A percentile compares a stretch with the other conserved stretches of the same genome.
Conservation (phyloP, 192 early-diverging fungal genomes). For the Spizellomyces punctatus region DNA sequence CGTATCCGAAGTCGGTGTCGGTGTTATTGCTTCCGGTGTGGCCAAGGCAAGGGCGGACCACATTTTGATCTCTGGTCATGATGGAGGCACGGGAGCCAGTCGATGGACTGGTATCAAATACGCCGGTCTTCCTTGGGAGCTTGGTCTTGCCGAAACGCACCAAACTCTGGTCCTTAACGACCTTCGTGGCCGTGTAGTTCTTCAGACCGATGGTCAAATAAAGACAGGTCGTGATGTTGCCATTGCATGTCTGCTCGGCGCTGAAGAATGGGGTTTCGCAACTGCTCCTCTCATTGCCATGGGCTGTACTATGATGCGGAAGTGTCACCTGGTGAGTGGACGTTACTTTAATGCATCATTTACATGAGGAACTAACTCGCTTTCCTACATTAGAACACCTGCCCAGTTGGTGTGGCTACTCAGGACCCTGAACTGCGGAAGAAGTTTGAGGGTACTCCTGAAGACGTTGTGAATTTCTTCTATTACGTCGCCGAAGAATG, state of each 20-base stretch:
- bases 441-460: slow-evolving; percentile 94
- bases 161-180: slow-evolving; percentile 98
- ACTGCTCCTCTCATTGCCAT: slow-evolving; percentile 97
- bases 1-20: slow-evolving; percentile 96
- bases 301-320: slow-evolving; percentile 96
- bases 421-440: slow-evolving; percentile 92
- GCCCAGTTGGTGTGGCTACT: slow-evolving; percentile 96
- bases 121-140: slow-evolving; percentile 98
- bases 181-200: slow-evolving; percentile 90
- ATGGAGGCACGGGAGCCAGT: slow-evolving; percentile 97
- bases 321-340: slow-evolving; percentile 47
- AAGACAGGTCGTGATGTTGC: slow-evolving; percentile 97
- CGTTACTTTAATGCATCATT: not conserved
- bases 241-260: slow-evolving; percentile 95
- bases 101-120: slow-evolving; percentile 98
- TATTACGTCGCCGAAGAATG: slow-evolving; percentile 94
- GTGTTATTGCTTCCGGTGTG: slow-evolving; percentile 95
- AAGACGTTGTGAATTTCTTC: slow-evolving; percentile 99
- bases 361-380: slow-evolving; percentile 34
- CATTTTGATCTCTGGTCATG: slow-evolving; percentile 91
- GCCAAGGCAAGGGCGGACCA: slow-evolving; percentile 97
- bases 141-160: slow-evolving; percentile 98
- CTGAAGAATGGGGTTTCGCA: slow-evolving; percentile 99
- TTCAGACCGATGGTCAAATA: slow-evolving; percentile 99
- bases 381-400: slow-evolving; percentile 67